phyloP scores from a whole-genome alignment of 2,329 filamentous ascomycete species.

The Teratosphaeria zuluensis region DNA sequence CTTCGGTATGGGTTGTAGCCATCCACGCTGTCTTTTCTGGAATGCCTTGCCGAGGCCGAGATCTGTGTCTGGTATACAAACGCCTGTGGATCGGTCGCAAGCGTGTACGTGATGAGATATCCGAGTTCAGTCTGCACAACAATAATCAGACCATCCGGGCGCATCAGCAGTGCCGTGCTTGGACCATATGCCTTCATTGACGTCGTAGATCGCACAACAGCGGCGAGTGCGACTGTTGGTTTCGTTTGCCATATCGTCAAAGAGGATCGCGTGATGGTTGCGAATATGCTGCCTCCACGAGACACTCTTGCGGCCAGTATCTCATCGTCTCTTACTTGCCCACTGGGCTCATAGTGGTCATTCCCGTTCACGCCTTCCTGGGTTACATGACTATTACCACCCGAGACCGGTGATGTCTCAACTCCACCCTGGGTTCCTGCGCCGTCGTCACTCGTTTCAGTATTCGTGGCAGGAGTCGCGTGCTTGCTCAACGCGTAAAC shows the following conservation, averaged over 20 bases:
- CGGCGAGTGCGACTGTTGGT: conserved; percentile 81
- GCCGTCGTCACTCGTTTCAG: not conserved
- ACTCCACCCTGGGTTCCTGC: not conserved
- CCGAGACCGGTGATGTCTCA: not conserved
- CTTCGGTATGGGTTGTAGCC: conserved; percentile 20
- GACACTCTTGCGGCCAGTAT: conserved; percentile 69
- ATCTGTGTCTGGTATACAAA: conserved; percentile 81
- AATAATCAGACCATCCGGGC: conserved; percentile 84
- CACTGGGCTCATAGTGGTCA: not conserved
- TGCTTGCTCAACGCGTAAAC: conserved; percentile 71
- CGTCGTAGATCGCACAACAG: conserved; percentile 68
- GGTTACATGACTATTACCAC: not conserved
- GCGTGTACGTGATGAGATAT: conserved; percentile 87
- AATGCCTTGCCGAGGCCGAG: conserved; percentile 40
- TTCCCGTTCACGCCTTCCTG: not conserved
- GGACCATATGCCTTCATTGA: conserved; percentile 77
- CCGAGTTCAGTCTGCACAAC: conserved; percentile 79
- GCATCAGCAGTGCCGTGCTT: conserved; percentile 74
- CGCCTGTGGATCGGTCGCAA: conserved; percentile 73
- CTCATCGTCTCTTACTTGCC: conserved; percentile 16
- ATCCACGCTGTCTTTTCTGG: conserved; percentile 41
- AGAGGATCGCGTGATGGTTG: conserved; percentile 72
- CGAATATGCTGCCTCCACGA: conserved; percentile 72
- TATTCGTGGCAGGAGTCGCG: conserved; percentile 17
- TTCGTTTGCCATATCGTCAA: conserved; percentile 94